phyloP scores from a whole-genome alignment of 352 stramenopile genomes.

The Elongisporangium undulatum region DNA sequence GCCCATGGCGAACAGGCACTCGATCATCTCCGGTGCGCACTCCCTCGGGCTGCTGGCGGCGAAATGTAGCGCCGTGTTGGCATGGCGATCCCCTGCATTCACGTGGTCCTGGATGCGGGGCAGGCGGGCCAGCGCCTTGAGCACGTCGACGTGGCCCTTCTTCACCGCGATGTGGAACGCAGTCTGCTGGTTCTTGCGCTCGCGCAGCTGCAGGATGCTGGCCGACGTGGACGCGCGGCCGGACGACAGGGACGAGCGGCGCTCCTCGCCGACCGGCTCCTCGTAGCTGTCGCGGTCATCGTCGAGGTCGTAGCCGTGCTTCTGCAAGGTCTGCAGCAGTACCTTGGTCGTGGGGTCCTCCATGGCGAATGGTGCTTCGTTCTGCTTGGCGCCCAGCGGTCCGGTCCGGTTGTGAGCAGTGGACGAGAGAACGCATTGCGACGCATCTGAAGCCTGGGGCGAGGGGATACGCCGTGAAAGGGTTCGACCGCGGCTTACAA shows the following conservation, averaged over 20 bases:
- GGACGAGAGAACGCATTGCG: neutral
- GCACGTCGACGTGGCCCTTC: constrained; percentile 79
- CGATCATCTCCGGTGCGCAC: constrained; percentile 56
- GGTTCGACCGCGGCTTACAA: neutral
- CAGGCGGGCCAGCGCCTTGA: constrained; percentile 75
- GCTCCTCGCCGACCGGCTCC: constrained; percentile 9
- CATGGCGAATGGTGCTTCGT: constrained; percentile 15
- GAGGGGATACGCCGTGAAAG: neutral
- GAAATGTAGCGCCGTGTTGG: constrained; percentile 83
- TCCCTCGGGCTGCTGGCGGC: constrained; percentile 60
- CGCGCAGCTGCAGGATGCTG: constrained; percentile 70
- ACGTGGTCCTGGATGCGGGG: constrained; percentile 63
- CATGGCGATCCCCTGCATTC: constrained; percentile 71
- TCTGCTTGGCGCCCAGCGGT: neutral
- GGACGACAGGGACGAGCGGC: constrained; percentile 21
- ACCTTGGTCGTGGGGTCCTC: constrained; percentile 57
- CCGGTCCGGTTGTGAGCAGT: neutral
- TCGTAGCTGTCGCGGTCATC: constrained; percentile 36
- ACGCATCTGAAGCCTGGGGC: neutral
- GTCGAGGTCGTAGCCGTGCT: constrained; percentile 79
- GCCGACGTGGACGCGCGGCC: constrained; percentile 23
- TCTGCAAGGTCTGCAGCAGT: constrained; percentile 78
- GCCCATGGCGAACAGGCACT: constrained; percentile 59
- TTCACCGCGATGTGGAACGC: constrained; percentile 80
- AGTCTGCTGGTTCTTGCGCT: constrained; percentile 84